Conservation (phyloP, 306 rosid genomes). For the Begonia loranthoides region DNA sequence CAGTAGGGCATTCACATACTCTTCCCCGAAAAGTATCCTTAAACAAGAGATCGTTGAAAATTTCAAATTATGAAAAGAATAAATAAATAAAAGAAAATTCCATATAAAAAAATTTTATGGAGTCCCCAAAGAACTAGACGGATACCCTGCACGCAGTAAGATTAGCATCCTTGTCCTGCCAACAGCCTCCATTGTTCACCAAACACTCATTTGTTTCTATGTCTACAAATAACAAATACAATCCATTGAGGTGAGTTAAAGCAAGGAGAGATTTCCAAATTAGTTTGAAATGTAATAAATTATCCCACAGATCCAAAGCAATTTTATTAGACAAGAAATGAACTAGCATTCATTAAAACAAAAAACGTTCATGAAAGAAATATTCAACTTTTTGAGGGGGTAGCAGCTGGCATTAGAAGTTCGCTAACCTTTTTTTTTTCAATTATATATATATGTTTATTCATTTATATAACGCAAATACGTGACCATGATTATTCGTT, state of each 20-base stretch:
- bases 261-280: neutral
- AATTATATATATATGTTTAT: too few relatives aligned
- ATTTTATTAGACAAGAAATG: too few relatives aligned
- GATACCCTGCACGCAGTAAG: constrained; percentile 90
- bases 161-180: constrained; percentile 59
- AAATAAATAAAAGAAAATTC: constrained; percentile 1
- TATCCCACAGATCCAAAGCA: too few relatives aligned
- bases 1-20: constrained; percentile 90
- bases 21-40: constrained; percentile 95
- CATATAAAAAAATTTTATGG: constrained; percentile 5
- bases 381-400: too few relatives aligned
- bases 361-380: too few relatives aligned
- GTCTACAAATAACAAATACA: constrained; percentile 27
- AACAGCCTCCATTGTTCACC: constrained; percentile 91
- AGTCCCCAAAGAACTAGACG: constrained; percentile 2
- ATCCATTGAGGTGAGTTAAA: constrained; percentile 5
- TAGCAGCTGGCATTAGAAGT: too few relatives aligned
- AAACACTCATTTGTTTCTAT: constrained; percentile 87
- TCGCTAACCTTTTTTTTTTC: too few relatives aligned
- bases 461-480: too few relatives aligned
- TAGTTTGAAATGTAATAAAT: neutral
- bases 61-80: neutral
- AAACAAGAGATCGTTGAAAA: constrained; percentile 6
- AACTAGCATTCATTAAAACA: too few relatives aligned
- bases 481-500: too few relatives aligned